Evolutionary conservation across 2,329 filamentous ascomycete species (phyloP), one percentile per base, ranked within the genome.

Genomic region (Aspergillus oerlinghausenensis): DNA sequence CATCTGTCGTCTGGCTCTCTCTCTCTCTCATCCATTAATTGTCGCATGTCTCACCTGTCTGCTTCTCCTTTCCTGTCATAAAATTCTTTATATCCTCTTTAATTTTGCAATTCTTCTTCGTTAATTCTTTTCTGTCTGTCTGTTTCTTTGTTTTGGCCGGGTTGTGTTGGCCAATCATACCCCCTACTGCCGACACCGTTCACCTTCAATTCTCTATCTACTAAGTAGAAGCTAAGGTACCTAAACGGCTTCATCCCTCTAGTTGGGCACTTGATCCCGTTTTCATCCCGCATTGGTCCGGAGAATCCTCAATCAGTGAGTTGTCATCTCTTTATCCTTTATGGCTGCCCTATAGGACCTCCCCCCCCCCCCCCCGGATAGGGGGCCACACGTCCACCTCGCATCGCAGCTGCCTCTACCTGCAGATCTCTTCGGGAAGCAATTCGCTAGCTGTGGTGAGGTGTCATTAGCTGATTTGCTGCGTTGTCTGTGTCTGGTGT

Each of bases 81-180:
- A 38, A 38, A 38, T 38, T 38, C 32, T 17, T 8, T 17, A 17
- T 38, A 38, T n/a, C 32, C n/a, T 50, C 6, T 29, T 28, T 55
- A n/a, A 21, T 55, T 25, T 19, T 51, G n/a, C 51, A 42, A 19
- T 40, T 38, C 9, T 40, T 28, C 29, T 19, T 29, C 52, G 50
- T 26, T 42, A 45, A 60, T 51, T 38, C 23, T 54, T 59, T 55
- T 59, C 54, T 59, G 25, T 65, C 35, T 59, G 59, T 40, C 50
- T 67, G 60, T 51, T 55, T 45, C 48, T 60, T 60, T 55, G 43
- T 55, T 57, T 54, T 38, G 32, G 32, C 6, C 14, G 32, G 14
- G 32, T 17, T 38, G 5, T 38, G 32, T 17, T 17, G 32, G n/a
- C 42, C 42, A 45, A 45, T 45, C 21, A 23, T 19, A 21, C 42